phyloP scores from a whole-genome alignment of 805 yeast genomes.

The Yarrowia osloensis region DNA sequence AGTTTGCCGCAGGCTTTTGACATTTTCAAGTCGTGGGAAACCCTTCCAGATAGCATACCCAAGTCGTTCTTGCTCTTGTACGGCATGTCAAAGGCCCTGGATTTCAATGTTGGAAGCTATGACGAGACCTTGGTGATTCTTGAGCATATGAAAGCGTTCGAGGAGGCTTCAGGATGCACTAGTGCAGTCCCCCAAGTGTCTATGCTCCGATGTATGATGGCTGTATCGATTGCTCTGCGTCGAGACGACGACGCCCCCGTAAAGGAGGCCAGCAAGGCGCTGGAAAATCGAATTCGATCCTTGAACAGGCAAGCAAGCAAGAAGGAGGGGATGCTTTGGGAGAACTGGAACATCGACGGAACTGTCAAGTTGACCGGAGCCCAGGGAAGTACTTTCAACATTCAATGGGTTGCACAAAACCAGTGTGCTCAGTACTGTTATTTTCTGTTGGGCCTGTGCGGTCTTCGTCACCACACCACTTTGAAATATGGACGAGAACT shows the following conservation, averaged over 20 bases:
- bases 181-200: background rate
- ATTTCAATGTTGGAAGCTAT: background rate
- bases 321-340: background rate
- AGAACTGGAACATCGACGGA: background rate
- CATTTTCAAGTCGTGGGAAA: background rate
- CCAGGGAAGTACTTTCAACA: background rate
- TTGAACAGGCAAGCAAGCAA: background rate
- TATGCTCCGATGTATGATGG: background rate
- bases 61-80: background rate
- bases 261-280: background rate
- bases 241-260: background rate
- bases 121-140: background rate
- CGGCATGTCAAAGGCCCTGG: background rate
- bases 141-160: background rate
- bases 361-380: background rate
- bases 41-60: constrained; percentile 2
- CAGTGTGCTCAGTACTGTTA: background rate
- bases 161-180: background rate
- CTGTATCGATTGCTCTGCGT: background rate
- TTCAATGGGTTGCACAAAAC: background rate
- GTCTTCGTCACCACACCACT: background rate
- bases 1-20: constrained; percentile 6
- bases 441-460: background rate
- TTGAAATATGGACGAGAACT: background rate
- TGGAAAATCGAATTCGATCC: background rate